Evolutionary conservation across 2,329 filamentous ascomycete genomes (phyloP), one percentile per base, ranked within the genome.

Genomic region (Zymoseptoria crescenta): DNA sequence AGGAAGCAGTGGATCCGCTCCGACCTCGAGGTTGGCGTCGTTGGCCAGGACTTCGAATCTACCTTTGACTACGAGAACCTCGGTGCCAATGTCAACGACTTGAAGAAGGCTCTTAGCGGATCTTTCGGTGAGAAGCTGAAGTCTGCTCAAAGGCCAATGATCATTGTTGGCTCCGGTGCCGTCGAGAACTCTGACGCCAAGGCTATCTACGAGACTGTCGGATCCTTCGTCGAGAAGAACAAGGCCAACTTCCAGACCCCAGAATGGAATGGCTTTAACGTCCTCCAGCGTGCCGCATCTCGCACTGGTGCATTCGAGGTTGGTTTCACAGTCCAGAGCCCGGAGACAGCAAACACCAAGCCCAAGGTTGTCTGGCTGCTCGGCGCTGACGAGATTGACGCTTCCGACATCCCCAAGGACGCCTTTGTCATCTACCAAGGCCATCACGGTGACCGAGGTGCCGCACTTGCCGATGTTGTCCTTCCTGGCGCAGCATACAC

Each of bases 341-440:
- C 86, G 1, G 83, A 85, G 65, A 90, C 96, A 63, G 89, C 92
- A 45, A 82, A 89, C 73, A 93, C 89, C 54, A 89, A 86, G 73
- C 87, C 94, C 63, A 99, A 97, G 82, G 91, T 99, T 71, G 79
- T 99, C 72, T 99, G 93, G 92, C 86, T 99, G 55, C 86, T 99
- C 55, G 94, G 92, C 67, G 94, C 94, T 28, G 94, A 99, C 73
- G 94, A 99, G 79, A 83, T 97, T 72, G 82, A 82, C 64, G 85
- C 89, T 67, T 82, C 84, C 60, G 91, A 96, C 68, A 89, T 99
- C 59, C 94, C 94, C 69, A 96, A 94, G 81, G 89, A 94, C 66
- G 92, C 94, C 10, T 99, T 97, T 73, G 87, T 99, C 63, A 84
- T 99, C 70, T 99, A 99, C 81, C 94, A 99, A 77, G 94, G 94